Evolutionary conservation across 2,329 filamentous ascomycete species (phyloP).

Genomic region (Cordyceps cicadae): DNA sequence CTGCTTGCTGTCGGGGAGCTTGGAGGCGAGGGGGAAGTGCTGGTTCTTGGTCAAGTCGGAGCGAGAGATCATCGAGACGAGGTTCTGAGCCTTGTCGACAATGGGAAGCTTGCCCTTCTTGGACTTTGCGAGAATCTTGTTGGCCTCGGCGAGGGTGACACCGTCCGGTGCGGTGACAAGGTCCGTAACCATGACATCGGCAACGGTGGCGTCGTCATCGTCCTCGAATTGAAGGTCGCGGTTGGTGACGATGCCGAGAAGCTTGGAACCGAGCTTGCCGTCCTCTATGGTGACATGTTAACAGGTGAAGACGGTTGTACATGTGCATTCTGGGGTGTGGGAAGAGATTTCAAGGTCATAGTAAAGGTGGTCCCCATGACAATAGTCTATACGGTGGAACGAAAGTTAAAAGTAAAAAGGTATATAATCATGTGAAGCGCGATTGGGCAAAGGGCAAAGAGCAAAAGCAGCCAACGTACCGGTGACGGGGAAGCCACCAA

Average conservation of each 20-base stretch:
- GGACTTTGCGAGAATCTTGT: slow-evolving; percentile 84
- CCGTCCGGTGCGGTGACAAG: slow-evolving; percentile 80
- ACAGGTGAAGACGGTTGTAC: neutral
- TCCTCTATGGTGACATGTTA: slow-evolving; percentile 51
- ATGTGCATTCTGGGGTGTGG: slow-evolving; percentile 11
- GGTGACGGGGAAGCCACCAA: slow-evolving; percentile 96
- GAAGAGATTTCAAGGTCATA: slow-evolving; percentile 21
- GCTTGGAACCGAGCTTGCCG: slow-evolving; percentile 88
- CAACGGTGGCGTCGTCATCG: slow-evolving; percentile 62
- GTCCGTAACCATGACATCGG: slow-evolving; percentile 90
- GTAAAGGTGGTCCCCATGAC: slow-evolving; percentile 64
- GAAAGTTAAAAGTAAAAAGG: slow-evolving; percentile 91
- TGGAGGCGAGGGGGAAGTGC: slow-evolving; percentile 91
- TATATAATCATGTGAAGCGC: slow-evolving; percentile 63
- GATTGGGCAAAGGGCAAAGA: slow-evolving; percentile 8
- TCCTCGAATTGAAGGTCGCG: slow-evolving; percentile 97
- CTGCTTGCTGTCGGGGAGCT: slow-evolving; percentile 95
- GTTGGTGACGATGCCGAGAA: slow-evolving; percentile 95
- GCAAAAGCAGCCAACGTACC: slow-evolving; percentile 57
- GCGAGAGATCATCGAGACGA: slow-evolving; percentile 85
- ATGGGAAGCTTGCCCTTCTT: slow-evolving; percentile 99
- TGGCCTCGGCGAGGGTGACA: slow-evolving; percentile 79
- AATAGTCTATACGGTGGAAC: slow-evolving; percentile 96
- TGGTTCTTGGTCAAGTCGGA: slow-evolving; percentile 99
- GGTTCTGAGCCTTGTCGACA: slow-evolving; percentile 72